These are phyloP conservation scores for Rubia occidens DNA, from an alignment of 305 asterid species.

Conservation along the genomic window DNA sequence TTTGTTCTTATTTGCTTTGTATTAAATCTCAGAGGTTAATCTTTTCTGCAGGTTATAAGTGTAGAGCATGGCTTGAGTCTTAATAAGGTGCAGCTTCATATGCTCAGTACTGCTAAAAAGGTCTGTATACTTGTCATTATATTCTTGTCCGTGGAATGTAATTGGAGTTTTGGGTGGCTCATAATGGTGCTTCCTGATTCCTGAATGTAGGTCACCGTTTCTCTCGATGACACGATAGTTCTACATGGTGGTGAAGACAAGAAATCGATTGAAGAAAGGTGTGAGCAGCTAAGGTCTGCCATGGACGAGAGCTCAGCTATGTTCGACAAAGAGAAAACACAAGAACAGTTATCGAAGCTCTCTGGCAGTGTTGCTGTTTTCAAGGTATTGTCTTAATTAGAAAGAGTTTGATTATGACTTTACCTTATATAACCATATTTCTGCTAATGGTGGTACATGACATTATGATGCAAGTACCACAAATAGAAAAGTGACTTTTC, in stretches of 20 bases:
- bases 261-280: conserved; percentile 83
- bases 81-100: conserved; percentile 50
- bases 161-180: conserved; percentile 15
- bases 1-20: conserved; percentile 8
- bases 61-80: conserved; percentile 60
- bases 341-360: conserved; percentile 76
- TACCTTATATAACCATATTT: conserved; percentile 18
- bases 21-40: conserved; percentile 18
- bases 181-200: conserved; percentile 20
- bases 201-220: conserved; percentile 58
- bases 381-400: conserved; percentile 36
- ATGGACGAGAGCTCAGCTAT: conserved; percentile 54
- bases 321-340: conserved; percentile 91
- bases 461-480: conserved; percentile 97
- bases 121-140: conserved; percentile 30
- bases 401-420: conserved; percentile 9
- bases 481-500: conserved; percentile 74
- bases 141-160: conserved; percentile 7
- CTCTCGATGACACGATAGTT: conserved; percentile 74
- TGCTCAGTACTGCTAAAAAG: conserved; percentile 90
- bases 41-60: conserved; percentile 58
- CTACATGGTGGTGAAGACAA: conserved; percentile 83
- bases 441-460: too few species aligned
- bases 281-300: conserved; percentile 77
- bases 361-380: conserved; percentile 94